Conservation (phyloP, 495 filamentous ascomycete species). For the Aspergillus heteromorphus region DNA sequence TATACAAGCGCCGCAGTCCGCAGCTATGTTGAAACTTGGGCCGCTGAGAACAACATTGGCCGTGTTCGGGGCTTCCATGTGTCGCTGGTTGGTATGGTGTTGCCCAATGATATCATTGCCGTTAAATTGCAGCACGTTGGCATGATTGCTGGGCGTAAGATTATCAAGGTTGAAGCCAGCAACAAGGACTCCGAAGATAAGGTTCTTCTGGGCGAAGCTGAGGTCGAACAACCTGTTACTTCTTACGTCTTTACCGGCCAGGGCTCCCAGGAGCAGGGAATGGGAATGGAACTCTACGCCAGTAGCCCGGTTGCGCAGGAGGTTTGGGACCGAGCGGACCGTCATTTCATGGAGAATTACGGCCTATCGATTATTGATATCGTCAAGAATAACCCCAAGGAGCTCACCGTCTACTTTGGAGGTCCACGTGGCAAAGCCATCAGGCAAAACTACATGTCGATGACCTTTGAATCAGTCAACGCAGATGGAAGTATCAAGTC, state of each 20-base stretch:
- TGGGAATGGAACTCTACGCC: constrained; percentile 98
- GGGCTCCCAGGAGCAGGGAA: constrained; percentile 96
- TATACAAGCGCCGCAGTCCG: constrained; percentile 98
- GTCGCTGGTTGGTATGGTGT: constrained; percentile 92
- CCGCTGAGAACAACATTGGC: constrained; percentile 95
- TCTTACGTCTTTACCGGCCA: constrained; percentile 98
- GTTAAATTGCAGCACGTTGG: constrained; percentile 94
- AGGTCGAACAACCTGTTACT: constrained; percentile 97
- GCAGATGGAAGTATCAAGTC: constrained; percentile 90
- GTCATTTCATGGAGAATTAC: constrained; percentile 98
- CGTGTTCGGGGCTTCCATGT: constrained; percentile 96
- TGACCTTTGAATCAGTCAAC: constrained; percentile 97
- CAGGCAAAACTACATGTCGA: constrained; percentile 97
- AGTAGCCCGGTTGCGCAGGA: constrained; percentile 90
- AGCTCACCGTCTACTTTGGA: constrained; percentile 97
- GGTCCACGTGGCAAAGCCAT: constrained; percentile 95
- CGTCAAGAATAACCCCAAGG: constrained; percentile 98
- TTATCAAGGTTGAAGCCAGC: constrained; percentile 94
- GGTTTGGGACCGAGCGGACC: constrained; percentile 97
- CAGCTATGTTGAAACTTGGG: constrained; percentile 97
- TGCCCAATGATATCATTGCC: constrained; percentile 90
- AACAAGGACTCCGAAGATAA: constrained; percentile 95
- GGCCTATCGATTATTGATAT: constrained; percentile 97
- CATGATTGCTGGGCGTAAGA: constrained; percentile 97
- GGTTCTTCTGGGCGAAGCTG: constrained; percentile 88